Evolutionary conservation across 352 stramenopile species (phyloP).

Genomic region (Globisporangium parvum): DNA sequence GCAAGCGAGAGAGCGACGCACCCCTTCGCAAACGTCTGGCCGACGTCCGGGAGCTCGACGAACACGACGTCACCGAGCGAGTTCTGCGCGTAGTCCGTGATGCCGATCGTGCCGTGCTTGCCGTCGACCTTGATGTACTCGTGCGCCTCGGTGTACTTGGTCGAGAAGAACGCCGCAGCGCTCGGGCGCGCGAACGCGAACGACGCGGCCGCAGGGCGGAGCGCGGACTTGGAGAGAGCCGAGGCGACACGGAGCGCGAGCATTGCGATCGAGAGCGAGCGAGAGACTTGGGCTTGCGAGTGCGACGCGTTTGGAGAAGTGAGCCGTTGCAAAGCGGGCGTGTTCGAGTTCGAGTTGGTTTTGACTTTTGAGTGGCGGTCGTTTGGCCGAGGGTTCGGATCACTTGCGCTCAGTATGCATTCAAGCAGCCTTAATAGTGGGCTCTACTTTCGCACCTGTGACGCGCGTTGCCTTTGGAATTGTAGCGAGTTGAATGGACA

Average conservation of each 20-base stretch:
- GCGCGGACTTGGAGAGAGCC: constrained; percentile 47
- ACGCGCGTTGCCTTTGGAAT: not conserved
- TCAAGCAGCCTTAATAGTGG: not conserved
- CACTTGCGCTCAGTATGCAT: not conserved
- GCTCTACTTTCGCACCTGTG: not conserved
- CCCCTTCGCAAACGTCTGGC: constrained; percentile 92
- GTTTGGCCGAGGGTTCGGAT: too few relatives aligned
- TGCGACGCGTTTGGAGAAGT: not conserved
- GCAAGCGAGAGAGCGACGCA: constrained; percentile 21
- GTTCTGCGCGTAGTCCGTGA: constrained; percentile 97
- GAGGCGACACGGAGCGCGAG: constrained; percentile 55
- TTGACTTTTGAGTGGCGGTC: too few relatives aligned
- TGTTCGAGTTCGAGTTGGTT: too few relatives aligned
- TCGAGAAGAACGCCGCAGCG: constrained; percentile 45
- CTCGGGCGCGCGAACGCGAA: constrained; percentile 44
- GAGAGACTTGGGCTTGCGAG: not conserved
- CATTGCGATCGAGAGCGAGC: constrained; percentile 1
- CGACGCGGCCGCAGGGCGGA: constrained; percentile 18
- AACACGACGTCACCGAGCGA: constrained; percentile 97
- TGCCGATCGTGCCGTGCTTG: constrained; percentile 89
- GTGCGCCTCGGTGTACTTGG: constrained; percentile 83
- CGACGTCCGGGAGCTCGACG: constrained; percentile 94
- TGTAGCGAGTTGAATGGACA: not conserved
- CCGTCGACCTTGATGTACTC: constrained; percentile 82
- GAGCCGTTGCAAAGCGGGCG: too few relatives aligned